These are phyloP conservation scores for Irpex lacteus DNA, from an alignment of 1,284 basidiomycete species.

Conservation along the genomic window DNA sequence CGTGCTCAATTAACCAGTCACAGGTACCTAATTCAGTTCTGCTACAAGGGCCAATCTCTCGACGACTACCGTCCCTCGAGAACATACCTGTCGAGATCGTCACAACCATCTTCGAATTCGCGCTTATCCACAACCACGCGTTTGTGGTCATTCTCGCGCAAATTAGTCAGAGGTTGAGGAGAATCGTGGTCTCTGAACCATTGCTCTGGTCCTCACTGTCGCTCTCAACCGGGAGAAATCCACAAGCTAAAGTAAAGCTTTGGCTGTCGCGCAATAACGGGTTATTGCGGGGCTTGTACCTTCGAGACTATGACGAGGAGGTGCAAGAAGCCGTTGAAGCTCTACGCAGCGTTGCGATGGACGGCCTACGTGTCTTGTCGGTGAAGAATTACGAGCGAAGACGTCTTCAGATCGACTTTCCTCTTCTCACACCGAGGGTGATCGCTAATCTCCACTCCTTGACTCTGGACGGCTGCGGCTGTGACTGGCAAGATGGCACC, in stretches of 20 bases:
- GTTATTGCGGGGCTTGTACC: slow-evolving; percentile 41
- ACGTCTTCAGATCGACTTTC: slow-evolving; percentile 13
- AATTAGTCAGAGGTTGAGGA: slow-evolving; percentile 61
- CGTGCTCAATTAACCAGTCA: not conserved
- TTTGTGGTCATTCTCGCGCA: slow-evolving; percentile 45
- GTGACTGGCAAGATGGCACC: slow-evolving; percentile 4
- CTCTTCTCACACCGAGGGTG: slow-evolving; percentile 12
- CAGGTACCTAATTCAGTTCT: no score
- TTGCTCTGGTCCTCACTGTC: slow-evolving; percentile 57
- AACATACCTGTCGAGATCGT: slow-evolving; percentile 47
- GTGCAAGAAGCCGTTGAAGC: slow-evolving; percentile 17
- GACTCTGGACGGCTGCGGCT: not conserved
- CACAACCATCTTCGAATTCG: slow-evolving; percentile 45
- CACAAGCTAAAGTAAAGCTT: slow-evolving; percentile 45
- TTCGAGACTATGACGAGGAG: slow-evolving; percentile 28
- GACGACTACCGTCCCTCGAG: no score
- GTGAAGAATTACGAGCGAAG: slow-evolving; percentile 9
- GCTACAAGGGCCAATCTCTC: no score
- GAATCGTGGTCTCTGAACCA: slow-evolving; percentile 45
- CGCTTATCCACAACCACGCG: slow-evolving; percentile 41
- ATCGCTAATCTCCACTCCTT: slow-evolving; percentile 15
- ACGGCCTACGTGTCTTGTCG: slow-evolving; percentile 18
- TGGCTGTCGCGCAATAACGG: slow-evolving; percentile 57
- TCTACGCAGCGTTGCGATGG: slow-evolving; percentile 29
- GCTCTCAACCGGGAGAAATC: slow-evolving; percentile 40